Base-by-base conservation (phyloP, 257 asterid genomes). In the Gardenia jasminoides region DNA sequence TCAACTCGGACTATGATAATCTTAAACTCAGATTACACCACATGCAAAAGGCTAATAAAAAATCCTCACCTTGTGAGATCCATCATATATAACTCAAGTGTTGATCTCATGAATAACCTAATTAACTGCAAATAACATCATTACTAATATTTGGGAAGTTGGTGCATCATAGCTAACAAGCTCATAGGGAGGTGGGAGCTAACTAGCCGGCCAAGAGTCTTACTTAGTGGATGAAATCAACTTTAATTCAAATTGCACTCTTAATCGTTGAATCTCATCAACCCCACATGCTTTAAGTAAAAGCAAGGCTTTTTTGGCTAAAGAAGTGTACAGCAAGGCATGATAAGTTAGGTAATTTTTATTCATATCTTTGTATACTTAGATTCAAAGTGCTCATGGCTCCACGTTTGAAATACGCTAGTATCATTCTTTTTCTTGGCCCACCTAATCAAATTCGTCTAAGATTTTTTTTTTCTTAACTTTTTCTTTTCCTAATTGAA, bases 271-370 rank as follows among this genome's bases (percentile, higher is more conserved):
- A 10, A 39, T 48, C 58, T 33, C 56, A 19, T 39, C 72, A 48
- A n/a, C 68, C 72, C 72, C 78, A 75, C 80, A 75, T 77, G 81
- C 86, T 83, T 83, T 75, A 54, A 79, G 70, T 76, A 70, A 83
- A 83, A 83, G 86, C 71, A 83, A 81, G 50, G 78, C 72, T 48
- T 79, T 75, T 48, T 43, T 7, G 10, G 36, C 26, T 75, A 74
- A 69, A 76, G 58, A 78, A 65, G 74, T 83, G 80, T 28, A 75
- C 67, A 12, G 22, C 56, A 67, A 82, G 79, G 36, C 36, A 78
- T 67, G 50, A 80, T 56, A 64, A 66, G 70, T 56, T 74, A 66
- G 81, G 76, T 66, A 52, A 46, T 71, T 46, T 47, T 1, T n/a
- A 71, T 12, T 7, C 50, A 43, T 26, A 10, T 66, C 46, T 66